Evolutionary conservation across 1,284 basidiomycete species (phyloP).

Genomic region (Xanthoconium separans): DNA sequence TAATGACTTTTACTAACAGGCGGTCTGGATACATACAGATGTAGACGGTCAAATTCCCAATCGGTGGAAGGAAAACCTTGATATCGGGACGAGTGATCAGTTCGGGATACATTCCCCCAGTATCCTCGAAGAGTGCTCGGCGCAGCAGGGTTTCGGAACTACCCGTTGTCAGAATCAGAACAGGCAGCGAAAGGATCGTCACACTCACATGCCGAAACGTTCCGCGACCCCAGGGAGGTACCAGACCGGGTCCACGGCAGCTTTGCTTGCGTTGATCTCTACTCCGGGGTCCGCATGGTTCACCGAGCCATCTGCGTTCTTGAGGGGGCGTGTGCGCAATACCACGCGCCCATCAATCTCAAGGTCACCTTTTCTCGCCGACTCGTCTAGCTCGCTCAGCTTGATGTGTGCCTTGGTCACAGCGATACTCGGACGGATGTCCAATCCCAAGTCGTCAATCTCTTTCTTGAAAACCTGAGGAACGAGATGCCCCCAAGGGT

Average conservation of each 20-base stretch:
- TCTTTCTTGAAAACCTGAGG: constrained; percentile 76
- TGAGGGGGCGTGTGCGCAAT: constrained; percentile 57
- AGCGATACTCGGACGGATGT: constrained; percentile 88
- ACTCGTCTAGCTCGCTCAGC: constrained; percentile 88
- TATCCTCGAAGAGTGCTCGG: constrained; percentile 91
- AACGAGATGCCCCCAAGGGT: constrained; percentile 92
- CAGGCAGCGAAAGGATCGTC: neutral
- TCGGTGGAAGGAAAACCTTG: constrained; percentile 94
- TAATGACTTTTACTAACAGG: neutral
- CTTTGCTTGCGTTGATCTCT: constrained; percentile 86
- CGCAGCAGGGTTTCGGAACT: constrained; percentile 84
- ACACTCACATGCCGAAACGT: constrained; percentile 79
- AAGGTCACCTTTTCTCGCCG: constrained; percentile 72
- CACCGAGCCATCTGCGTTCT: constrained; percentile 59
- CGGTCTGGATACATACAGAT: constrained; percentile 61
- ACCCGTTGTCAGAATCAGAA: constrained; percentile 8
- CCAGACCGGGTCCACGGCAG: constrained; percentile 92
- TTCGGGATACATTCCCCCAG: constrained; percentile 96
- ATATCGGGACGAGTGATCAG: constrained; percentile 94
- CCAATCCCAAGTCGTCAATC: constrained; percentile 63
- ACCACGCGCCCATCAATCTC: constrained; percentile 84
- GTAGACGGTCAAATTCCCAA: constrained; percentile 90
- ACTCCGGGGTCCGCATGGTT: constrained; percentile 74
- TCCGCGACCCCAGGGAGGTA: constrained; percentile 92
- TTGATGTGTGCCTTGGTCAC: constrained; percentile 89